phyloP scores from a whole-genome alignment of 768 basidiomycete genomes.

The Coprinopsis sp. region DNA sequence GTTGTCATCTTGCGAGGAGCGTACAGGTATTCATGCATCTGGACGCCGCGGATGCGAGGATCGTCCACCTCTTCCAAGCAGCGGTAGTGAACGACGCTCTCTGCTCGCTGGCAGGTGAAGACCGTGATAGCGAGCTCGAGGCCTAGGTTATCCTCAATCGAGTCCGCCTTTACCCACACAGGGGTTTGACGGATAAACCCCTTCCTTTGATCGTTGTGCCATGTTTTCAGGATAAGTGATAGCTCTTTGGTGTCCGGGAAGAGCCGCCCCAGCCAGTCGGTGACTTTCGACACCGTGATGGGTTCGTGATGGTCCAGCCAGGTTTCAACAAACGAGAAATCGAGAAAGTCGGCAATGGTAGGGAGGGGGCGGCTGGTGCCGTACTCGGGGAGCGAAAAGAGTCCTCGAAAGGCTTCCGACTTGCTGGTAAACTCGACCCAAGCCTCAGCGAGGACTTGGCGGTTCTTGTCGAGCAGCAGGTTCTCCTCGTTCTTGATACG shows the following conservation, averaged over 20 bases:
- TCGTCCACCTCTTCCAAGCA: too few species aligned
- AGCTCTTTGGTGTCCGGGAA: too few species aligned
- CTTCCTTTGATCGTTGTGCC: too few species aligned
- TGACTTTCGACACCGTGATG: too few species aligned
- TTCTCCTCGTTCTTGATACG: constrained; percentile 17
- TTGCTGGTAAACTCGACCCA: constrained; percentile 21
- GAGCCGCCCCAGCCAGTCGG: constrained; percentile 12
- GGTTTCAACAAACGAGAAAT: too few species aligned
- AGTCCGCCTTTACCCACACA: too few species aligned
- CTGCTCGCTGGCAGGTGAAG: constrained; percentile 25
- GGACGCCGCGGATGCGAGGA: constrained; percentile 7
- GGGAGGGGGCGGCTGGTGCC: too few species aligned
- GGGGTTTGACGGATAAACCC: too few species aligned
- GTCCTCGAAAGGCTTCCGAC: constrained; percentile 1
- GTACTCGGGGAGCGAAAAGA: constrained; percentile 13
- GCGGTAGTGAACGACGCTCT: constrained; percentile 2
- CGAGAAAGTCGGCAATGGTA: constrained; percentile 21
- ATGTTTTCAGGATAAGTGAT: too few species aligned
- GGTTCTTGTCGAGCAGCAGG: constrained; percentile 16
- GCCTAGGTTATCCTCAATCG: too few species aligned
- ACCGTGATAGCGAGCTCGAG: constrained; percentile 23
- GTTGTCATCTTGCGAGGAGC: background rate
- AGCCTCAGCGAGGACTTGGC: constrained; percentile 11
- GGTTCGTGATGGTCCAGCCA: constrained; percentile 10
- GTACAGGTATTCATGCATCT: background rate